Evolutionary conservation across 257 asterid genomes (phyloP), one percentile per base, ranked within the genome.

Genomic region (Rehmannia glutinosa): DNA sequence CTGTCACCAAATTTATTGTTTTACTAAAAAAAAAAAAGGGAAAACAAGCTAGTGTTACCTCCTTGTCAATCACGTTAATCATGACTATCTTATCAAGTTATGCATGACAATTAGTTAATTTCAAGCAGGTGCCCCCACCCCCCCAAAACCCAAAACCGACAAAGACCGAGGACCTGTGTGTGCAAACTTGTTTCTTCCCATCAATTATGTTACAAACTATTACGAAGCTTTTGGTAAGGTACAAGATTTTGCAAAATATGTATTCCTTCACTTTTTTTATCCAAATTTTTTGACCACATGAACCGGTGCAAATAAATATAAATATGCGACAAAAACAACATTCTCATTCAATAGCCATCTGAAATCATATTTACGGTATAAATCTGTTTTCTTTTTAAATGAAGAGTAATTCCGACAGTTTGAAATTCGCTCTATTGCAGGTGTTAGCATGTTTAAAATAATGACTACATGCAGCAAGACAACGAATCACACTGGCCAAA

Each of bases 1-100:
- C 95, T 87, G 63, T 45, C 27, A 55, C 52, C 80, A 49, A 21
- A 64, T 49, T 20, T 49, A 64, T 24, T n/a, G n/a, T n/a, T n/a
- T n/a, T n/a, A n/a, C 5, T 2, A 8, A 24, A 24, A 5, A 5
- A 51, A 51, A 23, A 8, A 39, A 11, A 62, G 33, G 36, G 3
- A 64, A 12, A 19, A 32, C 6, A 64, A 33, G n/a, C n/a, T n/a
- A 47, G 12, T 32, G 51, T 47, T 33, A 36, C 52, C 41, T 23
- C n/a, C n/a, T n/a, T 23, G 15, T 64, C 61, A 33, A n/a, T 51
- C 25, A 50, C 9, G 15, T 12, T 32, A 23, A n/a, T 9, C 16
- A 6, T 36, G 20, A n/a, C 15, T 9, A 49, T 1, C 43, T 28
- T 42, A 27, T n/a, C 19, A 39, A 39, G 24, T 8, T 23, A 7